These are phyloP conservation scores for Wickerhamiella occidentalis DNA, from an alignment of 805 yeast genomes.

Conservation along the genomic window DNA sequence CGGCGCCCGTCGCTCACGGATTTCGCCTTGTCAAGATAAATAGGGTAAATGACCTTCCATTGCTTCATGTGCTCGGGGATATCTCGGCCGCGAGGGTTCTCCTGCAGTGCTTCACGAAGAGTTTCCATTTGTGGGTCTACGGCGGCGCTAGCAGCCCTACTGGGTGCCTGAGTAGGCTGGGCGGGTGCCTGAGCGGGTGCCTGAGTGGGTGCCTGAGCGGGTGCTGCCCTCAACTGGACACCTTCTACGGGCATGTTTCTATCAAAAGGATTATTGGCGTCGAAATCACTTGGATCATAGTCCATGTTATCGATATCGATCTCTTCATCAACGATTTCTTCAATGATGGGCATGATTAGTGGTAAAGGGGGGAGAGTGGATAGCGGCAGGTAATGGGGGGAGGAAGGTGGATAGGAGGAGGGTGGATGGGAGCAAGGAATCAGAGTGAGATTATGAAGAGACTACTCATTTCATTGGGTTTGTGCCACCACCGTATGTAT, in stretches of 20 bases:
- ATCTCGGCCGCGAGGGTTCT: constrained; percentile 39
- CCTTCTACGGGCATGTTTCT: constrained; percentile 22
- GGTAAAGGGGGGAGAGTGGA: neutral
- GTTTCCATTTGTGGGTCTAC: constrained; percentile 3
- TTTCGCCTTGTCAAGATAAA: constrained; percentile 75
- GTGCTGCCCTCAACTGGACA: constrained; percentile 7
- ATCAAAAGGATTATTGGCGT: constrained; percentile 36
- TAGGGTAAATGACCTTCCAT: constrained; percentile 75
- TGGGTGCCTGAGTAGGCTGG: neutral
- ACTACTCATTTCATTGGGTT: no score
- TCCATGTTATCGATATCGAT: constrained; percentile 67
- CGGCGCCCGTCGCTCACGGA: constrained; percentile 75
- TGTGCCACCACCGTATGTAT: no score
- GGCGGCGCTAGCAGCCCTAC: no score
- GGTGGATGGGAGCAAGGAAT: no score
- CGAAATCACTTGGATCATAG: constrained; percentile 86
- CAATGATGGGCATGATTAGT: constrained; percentile 26
- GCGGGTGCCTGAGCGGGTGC: constrained; percentile 42
- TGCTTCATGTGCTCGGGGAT: constrained; percentile 46
- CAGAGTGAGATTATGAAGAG: no score
- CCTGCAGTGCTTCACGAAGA: neutral
- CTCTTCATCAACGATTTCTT: constrained; percentile 46
- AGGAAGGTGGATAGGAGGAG: neutral
- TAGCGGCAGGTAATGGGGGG: neutral
- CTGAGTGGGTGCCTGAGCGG: constrained; percentile 26